Evolutionary conservation across 805 yeast genomes (phyloP), one percentile per base, ranked within the genome.

Genomic region (Saccharomycopsis vini): DNA sequence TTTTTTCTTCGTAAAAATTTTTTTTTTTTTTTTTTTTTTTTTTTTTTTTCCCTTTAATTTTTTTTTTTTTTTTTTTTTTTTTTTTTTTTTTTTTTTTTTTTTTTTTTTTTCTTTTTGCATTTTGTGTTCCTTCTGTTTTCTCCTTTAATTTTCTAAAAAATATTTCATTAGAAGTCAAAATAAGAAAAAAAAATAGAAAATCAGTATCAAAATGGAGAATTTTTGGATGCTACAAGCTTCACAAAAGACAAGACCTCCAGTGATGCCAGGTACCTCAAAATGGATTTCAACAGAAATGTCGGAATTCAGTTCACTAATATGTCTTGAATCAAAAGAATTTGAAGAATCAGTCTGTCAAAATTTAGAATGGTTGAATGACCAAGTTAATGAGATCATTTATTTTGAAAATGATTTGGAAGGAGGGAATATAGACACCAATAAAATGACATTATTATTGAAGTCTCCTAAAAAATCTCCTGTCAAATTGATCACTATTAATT

Each of bases 211-310:
- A 18, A 44, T 44, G 47, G 38, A 31, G 23, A 43, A 43, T 30
- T 45, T 48, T 31, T 48, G 51, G 51, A 39, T 48, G 6, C 35
- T 48, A 13, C 40, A 48, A 16, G 51, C 50, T n/a, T 28, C 51
- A 7, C 28, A 35, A 19, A 26, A 38, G 3, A 18, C 38, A 12
- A 28, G 36, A n/a, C 32, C 50, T 3, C 21, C 44, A 22, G 24
- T 36, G 13, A 39, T 46, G 10, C 52, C 52, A 12, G 52, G 50
- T 13, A 43, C 49, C 19, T 46, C 52, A 7, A 40, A 32, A 15
- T 49, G 52, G 52, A 39, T 49, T 15, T 35, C 50, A 13, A 30
- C 46, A n/a, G 52, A 49, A 38, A 44, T 49, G 50, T 12, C 33
- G 9, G 45, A 46, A 20, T 42, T 46, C 24, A 46, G 47, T 23